Percentiles rank a stretch among this genome's conserved stretches.
phyloP scores from a whole-genome alignment of 345 rosid species.

The Litchi chinensis region DNA sequence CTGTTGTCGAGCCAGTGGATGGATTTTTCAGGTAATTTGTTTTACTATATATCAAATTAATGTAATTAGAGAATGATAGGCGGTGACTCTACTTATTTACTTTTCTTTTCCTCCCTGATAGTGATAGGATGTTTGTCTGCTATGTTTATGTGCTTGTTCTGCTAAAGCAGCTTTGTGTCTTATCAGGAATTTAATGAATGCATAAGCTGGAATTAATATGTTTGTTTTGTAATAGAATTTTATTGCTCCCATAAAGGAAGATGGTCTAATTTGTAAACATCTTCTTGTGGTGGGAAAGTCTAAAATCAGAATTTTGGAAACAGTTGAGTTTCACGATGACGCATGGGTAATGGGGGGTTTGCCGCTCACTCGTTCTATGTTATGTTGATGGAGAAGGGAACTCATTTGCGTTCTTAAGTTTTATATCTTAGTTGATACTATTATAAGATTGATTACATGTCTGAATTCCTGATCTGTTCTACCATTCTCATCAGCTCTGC shows the following conservation, averaged over 20 bases:
- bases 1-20: conserved; percentile 87
- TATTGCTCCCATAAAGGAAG: background rate
- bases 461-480: background rate
- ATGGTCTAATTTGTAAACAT: background rate
- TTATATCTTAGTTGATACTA: background rate
- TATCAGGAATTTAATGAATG: background rate
- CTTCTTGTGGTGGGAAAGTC: background rate
- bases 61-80: background rate
- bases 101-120: background rate
- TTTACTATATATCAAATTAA: background rate
- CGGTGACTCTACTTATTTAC: background rate
- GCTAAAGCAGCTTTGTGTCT: background rate
- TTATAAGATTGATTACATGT: background rate
- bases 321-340: background rate
- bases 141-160: background rate
- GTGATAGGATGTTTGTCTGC: background rate
- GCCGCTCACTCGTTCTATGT: background rate
- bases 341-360: background rate
- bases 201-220: background rate
- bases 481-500: background rate
- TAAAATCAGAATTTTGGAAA: conserved; percentile 7
- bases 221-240: background rate
- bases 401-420: background rate
- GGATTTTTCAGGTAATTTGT: conserved; percentile 69
- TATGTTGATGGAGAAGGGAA: background rate